These are phyloP conservation scores for Dactylellina cionopaga DNA, from an alignment of 2,329 filamentous ascomycete species.

Conservation along the genomic window DNA sequence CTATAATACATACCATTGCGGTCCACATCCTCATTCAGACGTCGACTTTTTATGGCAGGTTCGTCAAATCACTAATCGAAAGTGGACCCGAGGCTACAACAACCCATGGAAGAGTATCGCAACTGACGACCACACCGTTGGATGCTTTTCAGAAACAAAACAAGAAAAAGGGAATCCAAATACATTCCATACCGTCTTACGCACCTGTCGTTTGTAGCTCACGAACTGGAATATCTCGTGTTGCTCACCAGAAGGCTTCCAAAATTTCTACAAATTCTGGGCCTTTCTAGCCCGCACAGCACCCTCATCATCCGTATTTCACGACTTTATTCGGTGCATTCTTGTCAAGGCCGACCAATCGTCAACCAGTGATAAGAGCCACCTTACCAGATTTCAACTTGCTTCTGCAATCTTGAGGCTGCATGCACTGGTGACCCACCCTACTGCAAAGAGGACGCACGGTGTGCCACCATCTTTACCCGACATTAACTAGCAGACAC, in stretches of 20 bases:
- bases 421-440: constrained; percentile 33
- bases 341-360: constrained; percentile 25
- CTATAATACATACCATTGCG: neutral
- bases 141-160: neutral
- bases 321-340: constrained; percentile 10
- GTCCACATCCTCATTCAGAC: constrained; percentile 9
- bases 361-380: constrained; percentile 40
- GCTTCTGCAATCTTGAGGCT: constrained; percentile 32
- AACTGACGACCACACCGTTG: neutral
- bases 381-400: constrained; percentile 24
- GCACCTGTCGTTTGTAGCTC: no score
- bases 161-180: no score
- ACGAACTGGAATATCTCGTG: no score
- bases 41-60: constrained; percentile 34
- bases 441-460: constrained; percentile 4
- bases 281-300: constrained; percentile 3
- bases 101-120: neutral
- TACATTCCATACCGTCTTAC: no score
- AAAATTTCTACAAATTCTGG: constrained; percentile 10
- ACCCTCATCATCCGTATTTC: constrained; percentile 35
- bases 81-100: constrained; percentile 4
- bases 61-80: constrained; percentile 13
- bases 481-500: constrained; percentile 3
- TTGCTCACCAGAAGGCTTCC: neutral
- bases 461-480: neutral